Base-by-base conservation (phyloP, 2,329 filamentous ascomycete species). In the Akanthomyces muscarius region DNA sequence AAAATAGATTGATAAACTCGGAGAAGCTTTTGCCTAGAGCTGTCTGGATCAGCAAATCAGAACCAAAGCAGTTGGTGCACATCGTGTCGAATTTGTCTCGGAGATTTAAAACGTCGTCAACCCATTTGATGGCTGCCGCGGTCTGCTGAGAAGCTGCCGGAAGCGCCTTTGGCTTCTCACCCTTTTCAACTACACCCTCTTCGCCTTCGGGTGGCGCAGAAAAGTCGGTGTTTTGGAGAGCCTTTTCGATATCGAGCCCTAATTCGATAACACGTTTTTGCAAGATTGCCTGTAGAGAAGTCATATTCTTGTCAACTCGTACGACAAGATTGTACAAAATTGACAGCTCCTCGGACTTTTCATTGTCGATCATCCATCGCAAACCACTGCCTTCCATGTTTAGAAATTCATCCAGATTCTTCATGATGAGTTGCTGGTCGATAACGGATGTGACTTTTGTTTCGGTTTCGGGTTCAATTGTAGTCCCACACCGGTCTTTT, bases 1-100 rank as follows among this genome's bases (percentile, higher is more conserved):
- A 75, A 71, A 97, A 97, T n/a, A 87, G 77, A 73, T 97, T 98
- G 81, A 99, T 97, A 70, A 98, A 96, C 18, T 96, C 89, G 1
- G 90, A 84, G 69, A 97, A 97, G 71, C 92, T 96, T 71, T 89
- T 89, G 1, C 91, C 93, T 30, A 98, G 81, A 0, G 91, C 88
- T 1, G 89, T 90, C 70, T 97, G 90, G 18, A 99, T 80, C 8
- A 87, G 81, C 45, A 92, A 83, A 70, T 98, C 93, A 50, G 84
- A 81, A 25, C 83, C 74, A 72, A 98, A 96, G 50, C 93, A 91
- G 13, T 78, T 75, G 48, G 78, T 79, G 86, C 89, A 92, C 64
- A 99, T 84, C 14, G 77, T 82, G 73, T 98, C 93, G 69, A 97
- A 98, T 72, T 95, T 96, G 68, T 90, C 88, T 75, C 98, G 97